These are phyloP conservation scores for Mortierella sp. DNA, from an alignment of 371 early-diverging fungal genomes.

Conservation along the genomic window DNA sequence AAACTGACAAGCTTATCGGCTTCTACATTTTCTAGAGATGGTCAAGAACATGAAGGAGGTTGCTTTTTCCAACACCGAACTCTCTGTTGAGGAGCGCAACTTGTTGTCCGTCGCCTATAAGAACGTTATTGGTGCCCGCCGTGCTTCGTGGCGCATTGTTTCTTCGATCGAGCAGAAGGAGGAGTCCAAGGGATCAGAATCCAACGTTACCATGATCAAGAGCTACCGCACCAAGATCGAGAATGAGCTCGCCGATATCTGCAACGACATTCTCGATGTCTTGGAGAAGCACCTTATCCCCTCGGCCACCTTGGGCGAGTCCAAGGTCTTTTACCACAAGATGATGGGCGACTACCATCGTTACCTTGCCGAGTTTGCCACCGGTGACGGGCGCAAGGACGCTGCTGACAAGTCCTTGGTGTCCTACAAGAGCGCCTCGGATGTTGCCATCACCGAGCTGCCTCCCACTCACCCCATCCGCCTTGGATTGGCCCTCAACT, in stretches of 20 bases:
- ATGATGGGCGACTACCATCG: slow-evolving; percentile 99
- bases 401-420: slow-evolving; percentile 93
- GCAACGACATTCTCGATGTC: slow-evolving; percentile 96
- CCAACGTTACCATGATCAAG: slow-evolving; percentile 92
- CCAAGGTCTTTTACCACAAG: slow-evolving; percentile 99
- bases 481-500: slow-evolving; percentile 99
- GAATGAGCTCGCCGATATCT: slow-evolving; percentile 94
- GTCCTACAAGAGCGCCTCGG: slow-evolving; percentile 98
- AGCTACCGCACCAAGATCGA: slow-evolving; percentile 95
- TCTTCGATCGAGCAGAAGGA: slow-evolving; percentile 99
- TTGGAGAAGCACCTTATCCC: slow-evolving; percentile 94
- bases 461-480: slow-evolving; percentile 99
- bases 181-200: slow-evolving; percentile 91
- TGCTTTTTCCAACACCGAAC: slow-evolving; percentile 78
- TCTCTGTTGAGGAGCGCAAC: slow-evolving; percentile 98
- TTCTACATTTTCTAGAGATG: slow-evolving; percentile 83
- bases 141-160: slow-evolving; percentile 99
- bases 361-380: slow-evolving; percentile 99
- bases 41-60: slow-evolving; percentile 95
- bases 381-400: slow-evolving; percentile 89
- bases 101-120: slow-evolving; percentile 99
- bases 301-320: slow-evolving; percentile 91
- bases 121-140: slow-evolving; percentile 99
- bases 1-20: not conserved
- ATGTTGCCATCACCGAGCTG: slow-evolving; percentile 94